These are phyloP conservation scores for Penicillium diatomitis DNA, from an alignment of 495 filamentous ascomycete species.

Conservation along the genomic window DNA sequence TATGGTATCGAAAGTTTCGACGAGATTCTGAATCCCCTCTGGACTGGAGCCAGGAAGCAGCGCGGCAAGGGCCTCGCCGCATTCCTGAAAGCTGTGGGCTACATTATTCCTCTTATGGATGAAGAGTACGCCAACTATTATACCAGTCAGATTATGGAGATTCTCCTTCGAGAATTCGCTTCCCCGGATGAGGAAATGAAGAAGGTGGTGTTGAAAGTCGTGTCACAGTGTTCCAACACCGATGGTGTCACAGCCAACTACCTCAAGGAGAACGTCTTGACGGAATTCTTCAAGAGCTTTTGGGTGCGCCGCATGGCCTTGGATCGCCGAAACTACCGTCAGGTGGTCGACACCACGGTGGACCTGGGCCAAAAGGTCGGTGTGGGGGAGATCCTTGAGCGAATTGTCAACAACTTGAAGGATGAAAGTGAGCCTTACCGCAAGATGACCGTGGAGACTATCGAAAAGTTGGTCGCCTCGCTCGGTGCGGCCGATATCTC, in stretches of 20 bases:
- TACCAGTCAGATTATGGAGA: conserved; percentile 97
- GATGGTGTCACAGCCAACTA: conserved; percentile 92
- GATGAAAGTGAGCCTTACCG: conserved; percentile 97
- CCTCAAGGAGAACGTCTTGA: conserved; percentile 87
- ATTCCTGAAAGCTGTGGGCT: conserved; percentile 95
- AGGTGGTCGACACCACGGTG: conserved; percentile 96
- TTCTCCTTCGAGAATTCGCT: conserved; percentile 88
- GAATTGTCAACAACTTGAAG: conserved; percentile 89
- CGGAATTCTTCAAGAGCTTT: conserved; percentile 98
- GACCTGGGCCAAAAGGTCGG: conserved; percentile 97
- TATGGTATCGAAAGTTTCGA: conserved; percentile 99
- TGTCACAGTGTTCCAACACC: conserved; percentile 93
- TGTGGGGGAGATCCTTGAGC: conserved; percentile 86
- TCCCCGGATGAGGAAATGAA: conserved; percentile 99
- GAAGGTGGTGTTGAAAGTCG: conserved; percentile 94
- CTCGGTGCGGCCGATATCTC: conserved; percentile 91
- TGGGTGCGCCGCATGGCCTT: conserved; percentile 96
- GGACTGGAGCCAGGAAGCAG: conserved; percentile 92
- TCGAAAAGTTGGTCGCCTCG: conserved; percentile 89
- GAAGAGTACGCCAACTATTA: conserved; percentile 99
- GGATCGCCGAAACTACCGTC: conserved; percentile 92
- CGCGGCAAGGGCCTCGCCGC: conserved; percentile 92
- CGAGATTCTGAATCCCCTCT: conserved; percentile 92
- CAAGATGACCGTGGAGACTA: conserved; percentile 97
- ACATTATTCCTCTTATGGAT: conserved; percentile 98